Percentiles rank a stretch among this genome's conserved stretches.
Evolutionary conservation across 768 basidiomycete species (phyloP).

Genomic region (Collybiopsis confluens): DNA sequence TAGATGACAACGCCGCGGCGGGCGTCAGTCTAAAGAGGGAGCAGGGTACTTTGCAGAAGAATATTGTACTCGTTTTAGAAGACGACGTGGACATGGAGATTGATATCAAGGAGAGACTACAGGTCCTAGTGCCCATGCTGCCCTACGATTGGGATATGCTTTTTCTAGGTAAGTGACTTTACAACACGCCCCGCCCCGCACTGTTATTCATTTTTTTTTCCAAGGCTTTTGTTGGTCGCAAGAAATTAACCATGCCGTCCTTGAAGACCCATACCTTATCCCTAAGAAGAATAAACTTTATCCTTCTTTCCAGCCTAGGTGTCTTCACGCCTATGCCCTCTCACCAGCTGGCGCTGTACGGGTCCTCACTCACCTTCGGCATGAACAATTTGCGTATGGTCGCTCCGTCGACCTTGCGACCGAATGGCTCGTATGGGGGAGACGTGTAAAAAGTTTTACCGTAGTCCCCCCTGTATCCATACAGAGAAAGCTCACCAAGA

Average conservation of each 20-base stretch:
- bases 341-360: conserved; percentile 36
- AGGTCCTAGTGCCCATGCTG: conserved; percentile 28
- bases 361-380: conserved; percentile 34
- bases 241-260: conserved; percentile 30
- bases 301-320: conserved; percentile 41
- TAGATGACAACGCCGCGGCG: conserved; percentile 15
- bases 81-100: conserved; percentile 52
- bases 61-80: conserved; percentile 37
- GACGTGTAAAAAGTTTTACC: conserved; percentile 38
- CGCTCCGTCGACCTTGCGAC: conserved; percentile 50
- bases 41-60: background rate
- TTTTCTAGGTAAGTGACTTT: conserved; percentile 35
- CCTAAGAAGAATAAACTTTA: conserved; percentile 24
- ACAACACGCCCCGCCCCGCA: no score
- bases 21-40: background rate
- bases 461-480: conserved; percentile 42
- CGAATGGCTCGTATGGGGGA: conserved; percentile 39
- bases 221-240: conserved; percentile 55
- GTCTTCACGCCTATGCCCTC: conserved; percentile 46
- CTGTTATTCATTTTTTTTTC: background rate
- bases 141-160: conserved; percentile 49
- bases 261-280: conserved; percentile 12
- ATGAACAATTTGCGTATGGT: conserved; percentile 46
- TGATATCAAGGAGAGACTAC: conserved; percentile 29
- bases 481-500: conserved; percentile 36